Base-by-base conservation (phyloP, 495 filamentous ascomycete genomes). In the Amphirosellinia nigrospora region DNA sequence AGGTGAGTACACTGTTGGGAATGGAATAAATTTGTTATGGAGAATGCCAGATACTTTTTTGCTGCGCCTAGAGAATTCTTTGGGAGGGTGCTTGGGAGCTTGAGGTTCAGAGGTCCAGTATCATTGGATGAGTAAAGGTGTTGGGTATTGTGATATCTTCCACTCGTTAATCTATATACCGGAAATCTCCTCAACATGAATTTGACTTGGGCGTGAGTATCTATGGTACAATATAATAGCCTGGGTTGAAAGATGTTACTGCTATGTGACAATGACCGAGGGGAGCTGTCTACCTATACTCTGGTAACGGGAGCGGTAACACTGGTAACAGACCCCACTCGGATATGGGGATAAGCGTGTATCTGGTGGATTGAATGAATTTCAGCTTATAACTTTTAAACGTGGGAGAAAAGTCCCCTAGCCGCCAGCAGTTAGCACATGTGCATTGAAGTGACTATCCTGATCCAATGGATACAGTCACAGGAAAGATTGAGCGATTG, bases 401-500 rank as follows among this genome's bases (percentile, higher is more conserved):
- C 4, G 8, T 46, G 7, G 3, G n/a, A 28, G 4, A 53, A 4
- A 53, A 3, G 16, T 30, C n/a, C n/a, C n/a, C 16, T 16, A 16
- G 50, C 16, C 50, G 11, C 48, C 15, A 21, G 10, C 11, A n/a
- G n/a, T 11, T 52, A 11, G 13, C 50, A 30, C 4, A 53, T 16
- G 50, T 6, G 16, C 26, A 30, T 53, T 8, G 13, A 30, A 4
- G 50, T 16, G 28, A 23, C 7, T 64, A 36, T 19, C 3, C 16
- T 28, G 16, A 1, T 6, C 19, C 45, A 28, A 76, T 76, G 72
- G 71, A 72, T 38, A 48, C 60, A 11, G 58, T 70, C 68, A 21
- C 71, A 7, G 64, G 50, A 26, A 74, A 72, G 59, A 71, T 73
- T 30, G 69, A 76, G 26, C 67, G 72, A 23, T 72, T 84, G 23